Evolutionary conservation across 345 rosid genomes (phyloP).

Genomic region (Citrus hindsii): DNA sequence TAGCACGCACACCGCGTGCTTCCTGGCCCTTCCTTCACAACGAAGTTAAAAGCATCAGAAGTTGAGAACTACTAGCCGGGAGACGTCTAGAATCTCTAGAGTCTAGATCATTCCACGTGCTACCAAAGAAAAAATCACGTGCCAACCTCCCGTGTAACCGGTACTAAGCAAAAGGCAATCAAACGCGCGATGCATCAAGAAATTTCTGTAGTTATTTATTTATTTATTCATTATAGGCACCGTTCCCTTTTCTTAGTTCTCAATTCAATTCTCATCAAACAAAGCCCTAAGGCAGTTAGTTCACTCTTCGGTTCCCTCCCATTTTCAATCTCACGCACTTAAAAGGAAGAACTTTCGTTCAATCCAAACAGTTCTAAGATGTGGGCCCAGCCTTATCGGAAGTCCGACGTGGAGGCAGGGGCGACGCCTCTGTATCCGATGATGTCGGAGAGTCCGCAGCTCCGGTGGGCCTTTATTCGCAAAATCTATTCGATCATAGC

Average conservation of each 20-base stretch:
- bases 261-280: background rate
- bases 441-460: slow-evolving; percentile 85
- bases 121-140: background rate
- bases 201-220: background rate
- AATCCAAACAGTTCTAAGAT: slow-evolving; percentile 17
- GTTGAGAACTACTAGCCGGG: background rate
- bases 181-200: slow-evolving; percentile 19
- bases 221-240: background rate
- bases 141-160: background rate
- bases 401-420: slow-evolving; percentile 70
- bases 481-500: slow-evolving; percentile 74
- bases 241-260: too few relatives aligned
- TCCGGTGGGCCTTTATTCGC: slow-evolving; percentile 91
- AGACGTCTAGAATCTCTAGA: slow-evolving; percentile 2
- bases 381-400: slow-evolving; percentile 50
- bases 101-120: background rate
- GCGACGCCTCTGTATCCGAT: slow-evolving; percentile 68
- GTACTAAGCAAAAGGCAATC: background rate
- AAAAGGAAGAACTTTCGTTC: background rate
- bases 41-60: background rate
- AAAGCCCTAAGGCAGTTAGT: background rate
- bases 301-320: background rate
- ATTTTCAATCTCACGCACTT: background rate
- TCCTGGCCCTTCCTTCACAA: background rate
- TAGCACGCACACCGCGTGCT: background rate